Conservation (phyloP, 306 rosid species). For the Pyrus betulifolia region DNA sequence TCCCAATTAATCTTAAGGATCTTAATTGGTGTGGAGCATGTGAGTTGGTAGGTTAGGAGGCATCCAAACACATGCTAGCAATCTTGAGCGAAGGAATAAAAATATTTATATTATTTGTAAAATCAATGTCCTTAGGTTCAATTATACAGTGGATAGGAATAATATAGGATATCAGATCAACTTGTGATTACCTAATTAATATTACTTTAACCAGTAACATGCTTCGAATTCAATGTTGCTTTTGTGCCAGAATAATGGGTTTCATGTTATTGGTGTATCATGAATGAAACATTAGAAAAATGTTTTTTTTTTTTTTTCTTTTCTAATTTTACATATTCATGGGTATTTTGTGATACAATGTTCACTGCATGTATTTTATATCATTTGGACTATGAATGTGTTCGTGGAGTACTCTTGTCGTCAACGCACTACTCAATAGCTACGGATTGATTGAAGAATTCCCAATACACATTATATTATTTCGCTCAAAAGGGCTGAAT, state of each 20-base stretch:
- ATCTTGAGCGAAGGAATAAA: conserved; percentile 18
- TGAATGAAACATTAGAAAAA: conserved; percentile 4
- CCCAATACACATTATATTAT: background rate
- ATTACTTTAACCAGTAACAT: conserved; percentile 11
- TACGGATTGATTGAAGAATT: background rate
- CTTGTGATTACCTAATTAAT: conserved; percentile 29
- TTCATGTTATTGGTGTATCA: conserved; percentile 41
- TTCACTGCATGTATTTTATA: background rate
- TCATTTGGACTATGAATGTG: conserved; percentile 10
- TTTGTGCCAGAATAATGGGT: conserved; percentile 30
- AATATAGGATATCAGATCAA: conserved; percentile 23
- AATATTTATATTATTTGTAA: conserved; percentile 5
- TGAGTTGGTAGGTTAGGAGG: conserved; percentile 41
- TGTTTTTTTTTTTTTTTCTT: background rate
- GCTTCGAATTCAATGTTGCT: conserved; percentile 28
- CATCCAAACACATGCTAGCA: conserved; percentile 39
- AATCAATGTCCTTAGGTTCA: conserved; percentile 11
- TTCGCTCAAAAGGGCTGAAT: background rate
- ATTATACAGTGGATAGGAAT: background rate
- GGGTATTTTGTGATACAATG: background rate
- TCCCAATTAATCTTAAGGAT: background rate
- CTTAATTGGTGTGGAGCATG: conserved; percentile 33
- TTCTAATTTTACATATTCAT: background rate
- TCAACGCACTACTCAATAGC: background rate
- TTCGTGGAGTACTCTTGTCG: conserved; percentile 4